Conservation (phyloP, 768 basidiomycete genomes). For the Phaeotremella skinneri region DNA sequence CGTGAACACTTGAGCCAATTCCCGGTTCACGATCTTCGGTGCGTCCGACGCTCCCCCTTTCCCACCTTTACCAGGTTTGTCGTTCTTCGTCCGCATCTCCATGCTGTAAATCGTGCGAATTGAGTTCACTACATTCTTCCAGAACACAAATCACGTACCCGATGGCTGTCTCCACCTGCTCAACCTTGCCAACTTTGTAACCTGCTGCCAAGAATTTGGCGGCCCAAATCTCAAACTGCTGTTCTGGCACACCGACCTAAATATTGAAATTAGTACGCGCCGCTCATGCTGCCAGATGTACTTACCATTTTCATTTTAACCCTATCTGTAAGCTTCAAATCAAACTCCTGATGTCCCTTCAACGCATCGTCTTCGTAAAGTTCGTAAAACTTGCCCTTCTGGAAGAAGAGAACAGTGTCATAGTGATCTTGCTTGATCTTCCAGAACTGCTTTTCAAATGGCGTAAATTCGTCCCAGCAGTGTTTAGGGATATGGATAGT, state of each 20-base stretch:
- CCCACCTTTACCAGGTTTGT: conserved; percentile 50
- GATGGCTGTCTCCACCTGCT: conserved; percentile 93
- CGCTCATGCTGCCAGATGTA: background rate
- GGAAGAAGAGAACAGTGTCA: conserved; percentile 96
- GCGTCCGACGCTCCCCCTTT: conserved; percentile 22
- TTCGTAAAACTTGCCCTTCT: conserved; percentile 70
- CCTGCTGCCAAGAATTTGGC: conserved; percentile 53
- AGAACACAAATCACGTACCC: conserved; percentile 54
- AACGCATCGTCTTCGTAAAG: conserved; percentile 94
- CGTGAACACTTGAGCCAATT: conserved; percentile 92
- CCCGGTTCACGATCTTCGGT: conserved; percentile 76
- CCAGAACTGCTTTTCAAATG: conserved; percentile 79
- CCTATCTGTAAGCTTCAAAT: conserved; percentile 72
- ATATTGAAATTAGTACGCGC: conserved; percentile 3
- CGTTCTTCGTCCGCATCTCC: conserved; percentile 85
- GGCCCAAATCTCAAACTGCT: conserved; percentile 72
- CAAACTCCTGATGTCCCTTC: conserved; percentile 90
- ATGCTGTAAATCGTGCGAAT: conserved; percentile 52
- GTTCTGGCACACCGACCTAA: conserved; percentile 92
- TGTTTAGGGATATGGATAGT: conserved; percentile 75
- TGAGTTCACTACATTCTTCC: background rate
- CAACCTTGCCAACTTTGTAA: conserved; percentile 74
- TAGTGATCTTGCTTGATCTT: conserved; percentile 96
- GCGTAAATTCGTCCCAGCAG: conserved; percentile 80
- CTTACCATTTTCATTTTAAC: conserved; percentile 99